phyloP scores from a whole-genome alignment of 2,329 filamentous ascomycete genomes.

The Hypoxylon sp. region DNA sequence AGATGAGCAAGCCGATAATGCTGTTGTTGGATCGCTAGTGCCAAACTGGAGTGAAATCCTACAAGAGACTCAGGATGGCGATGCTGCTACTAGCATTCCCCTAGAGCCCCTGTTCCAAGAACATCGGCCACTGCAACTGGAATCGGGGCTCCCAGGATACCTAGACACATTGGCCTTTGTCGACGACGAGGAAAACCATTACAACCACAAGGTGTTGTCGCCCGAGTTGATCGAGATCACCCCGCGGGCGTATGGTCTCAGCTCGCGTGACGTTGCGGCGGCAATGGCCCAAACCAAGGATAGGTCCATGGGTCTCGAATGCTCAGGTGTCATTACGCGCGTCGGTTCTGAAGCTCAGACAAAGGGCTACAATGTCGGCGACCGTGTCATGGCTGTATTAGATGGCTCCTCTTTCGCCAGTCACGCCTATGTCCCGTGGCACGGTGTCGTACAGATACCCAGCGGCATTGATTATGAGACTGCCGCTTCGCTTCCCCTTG shows the following conservation, averaged over 20 bases:
- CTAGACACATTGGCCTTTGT: slow-evolving; percentile 22
- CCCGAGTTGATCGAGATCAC: neutral
- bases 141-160: slow-evolving; percentile 14
- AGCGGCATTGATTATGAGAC: slow-evolving; percentile 18
- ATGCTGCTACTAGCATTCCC: too few species aligned
- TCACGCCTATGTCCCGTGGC: slow-evolving; percentile 3
- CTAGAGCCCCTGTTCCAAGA: slow-evolving; percentile 7
- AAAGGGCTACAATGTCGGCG: slow-evolving; percentile 17
- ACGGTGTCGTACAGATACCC: slow-evolving; percentile 16
- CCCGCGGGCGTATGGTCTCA: slow-evolving; percentile 16
- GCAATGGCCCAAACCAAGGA: slow-evolving; percentile 26
- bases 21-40: too few species aligned
- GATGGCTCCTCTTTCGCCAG: slow-evolving; percentile 9
- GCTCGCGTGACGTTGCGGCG: slow-evolving; percentile 21
- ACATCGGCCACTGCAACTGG: slow-evolving; percentile 18
- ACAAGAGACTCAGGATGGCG: too few species aligned
- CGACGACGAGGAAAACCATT: too few species aligned
- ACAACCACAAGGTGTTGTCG: neutral
- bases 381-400: slow-evolving; percentile 18
- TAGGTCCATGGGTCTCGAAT: slow-evolving; percentile 23
- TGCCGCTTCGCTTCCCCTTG: slow-evolving; percentile 24
- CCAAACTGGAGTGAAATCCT: too few species aligned
- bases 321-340: slow-evolving; percentile 26
- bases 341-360: slow-evolving; percentile 10
- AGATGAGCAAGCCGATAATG: too few species aligned